Percentiles rank a stretch among this genome's conserved stretches.
Evolutionary conservation across 805 yeast species (phyloP).

Genomic region (Candida boidinii): DNA sequence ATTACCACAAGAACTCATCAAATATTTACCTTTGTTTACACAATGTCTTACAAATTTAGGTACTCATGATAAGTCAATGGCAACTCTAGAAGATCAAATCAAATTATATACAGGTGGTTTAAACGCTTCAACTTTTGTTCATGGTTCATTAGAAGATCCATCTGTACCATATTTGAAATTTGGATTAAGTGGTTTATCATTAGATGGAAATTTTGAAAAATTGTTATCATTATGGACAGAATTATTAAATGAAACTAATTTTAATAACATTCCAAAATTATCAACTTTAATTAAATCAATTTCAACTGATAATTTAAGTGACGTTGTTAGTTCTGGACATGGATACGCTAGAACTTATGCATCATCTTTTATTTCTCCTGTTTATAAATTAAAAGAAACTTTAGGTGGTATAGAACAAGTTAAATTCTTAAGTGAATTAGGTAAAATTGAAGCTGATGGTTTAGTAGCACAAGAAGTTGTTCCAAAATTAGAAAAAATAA

Average conservation of each 20-base stretch:
- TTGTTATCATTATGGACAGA: slow-evolving; percentile 63
- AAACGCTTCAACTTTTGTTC: slow-evolving; percentile 48
- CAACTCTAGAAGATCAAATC: slow-evolving; percentile 78
- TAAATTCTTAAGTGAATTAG: slow-evolving; percentile 54
- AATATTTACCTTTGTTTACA: slow-evolving; percentile 68
- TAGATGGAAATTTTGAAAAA: slow-evolving; percentile 52
- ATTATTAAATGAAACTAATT: slow-evolving; percentile 61
- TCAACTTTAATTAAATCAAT: slow-evolving; percentile 62
- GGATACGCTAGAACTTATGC: slow-evolving; percentile 67
- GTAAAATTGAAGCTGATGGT: slow-evolving; percentile 41
- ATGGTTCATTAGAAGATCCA: slow-evolving; percentile 44
- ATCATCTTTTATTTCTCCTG: slow-evolving; percentile 50
- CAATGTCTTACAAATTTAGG: slow-evolving; percentile 83
- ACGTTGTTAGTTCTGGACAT: slow-evolving; percentile 84
- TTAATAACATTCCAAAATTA: slow-evolving; percentile 58
- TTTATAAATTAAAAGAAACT: slow-evolving; percentile 52
- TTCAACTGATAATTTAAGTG: slow-evolving; percentile 69
- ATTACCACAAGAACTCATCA: slow-evolving; percentile 55
- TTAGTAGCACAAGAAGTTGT: slow-evolving; percentile 47
- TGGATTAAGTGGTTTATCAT: slow-evolving; percentile 57
- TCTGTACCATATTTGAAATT: slow-evolving; percentile 43
- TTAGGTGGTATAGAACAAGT: slow-evolving; percentile 75
- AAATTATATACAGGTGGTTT: slow-evolving; percentile 82
- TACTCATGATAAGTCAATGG: slow-evolving; percentile 62
- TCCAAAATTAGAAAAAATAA: slow-evolving; percentile 51